Evolutionary conservation across 2,329 filamentous ascomycete species (phyloP).

Genomic region (Neonectria magnoliae): DNA sequence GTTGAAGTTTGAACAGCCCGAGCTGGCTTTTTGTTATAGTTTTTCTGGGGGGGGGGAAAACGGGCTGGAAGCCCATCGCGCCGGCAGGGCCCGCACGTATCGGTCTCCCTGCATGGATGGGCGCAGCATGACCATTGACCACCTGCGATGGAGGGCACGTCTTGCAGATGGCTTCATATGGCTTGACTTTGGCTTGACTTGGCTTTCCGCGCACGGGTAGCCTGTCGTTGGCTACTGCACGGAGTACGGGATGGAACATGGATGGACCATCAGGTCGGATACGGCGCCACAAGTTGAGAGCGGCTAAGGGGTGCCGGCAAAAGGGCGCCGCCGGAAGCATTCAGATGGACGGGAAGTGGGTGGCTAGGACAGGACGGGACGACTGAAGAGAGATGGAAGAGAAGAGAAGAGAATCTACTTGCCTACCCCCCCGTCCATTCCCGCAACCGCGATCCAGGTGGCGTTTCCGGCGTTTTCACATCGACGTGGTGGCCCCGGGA

Average conservation of each 20-base stretch:
- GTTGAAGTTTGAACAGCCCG: not conserved
- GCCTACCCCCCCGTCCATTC: not conserved
- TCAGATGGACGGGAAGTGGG: not conserved
- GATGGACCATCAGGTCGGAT: not conserved
- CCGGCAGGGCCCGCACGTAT: conserved; percentile 24
- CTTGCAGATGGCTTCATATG: not conserved
- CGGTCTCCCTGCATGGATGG: conserved; percentile 37
- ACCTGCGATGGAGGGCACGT: conserved; percentile 20
- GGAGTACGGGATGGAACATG: not conserved
- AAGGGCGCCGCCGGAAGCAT: conserved; percentile 18
- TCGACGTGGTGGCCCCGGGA: not conserved
- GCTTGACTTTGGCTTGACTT: not conserved
- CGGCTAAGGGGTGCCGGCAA: not conserved
- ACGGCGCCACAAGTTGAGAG: not conserved
- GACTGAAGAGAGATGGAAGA: not conserved
- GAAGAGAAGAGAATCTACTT: too few species aligned
- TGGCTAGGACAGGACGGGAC: not conserved
- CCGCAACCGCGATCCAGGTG: conserved; percentile 34
- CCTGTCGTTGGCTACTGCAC: not conserved
- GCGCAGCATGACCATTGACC: conserved; percentile 21
- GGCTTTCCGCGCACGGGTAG: not conserved
- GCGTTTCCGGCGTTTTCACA: conserved; percentile 17
- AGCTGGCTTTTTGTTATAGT: too few species aligned
- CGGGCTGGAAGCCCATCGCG: conserved; percentile 13
- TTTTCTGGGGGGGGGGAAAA: not conserved